These are phyloP conservation scores for Alternaria sp. DNA, from an alignment of 2,329 filamentous ascomycete species.

Conservation along the genomic window DNA sequence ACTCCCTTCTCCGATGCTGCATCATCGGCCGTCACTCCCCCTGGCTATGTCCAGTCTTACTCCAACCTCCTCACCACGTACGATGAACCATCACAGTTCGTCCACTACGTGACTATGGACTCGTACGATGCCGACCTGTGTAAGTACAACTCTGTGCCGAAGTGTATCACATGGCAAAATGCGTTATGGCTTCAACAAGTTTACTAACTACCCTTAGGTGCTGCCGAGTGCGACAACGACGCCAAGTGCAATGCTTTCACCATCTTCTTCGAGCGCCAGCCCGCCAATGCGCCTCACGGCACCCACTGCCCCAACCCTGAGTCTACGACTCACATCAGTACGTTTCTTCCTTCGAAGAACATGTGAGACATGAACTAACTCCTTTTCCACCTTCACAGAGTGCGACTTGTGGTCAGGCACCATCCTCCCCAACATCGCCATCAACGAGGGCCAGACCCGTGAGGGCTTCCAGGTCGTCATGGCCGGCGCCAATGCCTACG, in stretches of 20 bases:
- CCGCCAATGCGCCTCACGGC: constrained; percentile 9
- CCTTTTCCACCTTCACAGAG: constrained; percentile 1
- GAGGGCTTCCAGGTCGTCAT: constrained; percentile 25
- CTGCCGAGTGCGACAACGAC: constrained; percentile 10
- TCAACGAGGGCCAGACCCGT: constrained; percentile 33
- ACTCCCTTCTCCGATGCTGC: constrained; percentile 13
- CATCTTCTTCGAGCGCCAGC: constrained; percentile 29
- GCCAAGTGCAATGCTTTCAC: constrained; percentile 25
- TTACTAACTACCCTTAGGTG: neutral
- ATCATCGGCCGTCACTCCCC: constrained; percentile 15
- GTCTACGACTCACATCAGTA: constrained; percentile 30
- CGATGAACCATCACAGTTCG: constrained; percentile 11
- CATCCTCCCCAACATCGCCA: constrained; percentile 24
- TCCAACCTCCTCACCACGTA: constrained; percentile 17
- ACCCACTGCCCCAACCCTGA: constrained; percentile 18
- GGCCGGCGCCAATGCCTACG: constrained; percentile 29
- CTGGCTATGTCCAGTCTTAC: constrained; percentile 23
- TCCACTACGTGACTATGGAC: constrained; percentile 14
- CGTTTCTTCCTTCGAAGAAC: neutral
- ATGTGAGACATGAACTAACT: neutral
- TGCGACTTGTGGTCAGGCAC: constrained; percentile 32
- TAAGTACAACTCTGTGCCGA: neutral
- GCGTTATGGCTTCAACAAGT: neutral
- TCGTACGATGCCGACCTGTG: constrained; percentile 17
- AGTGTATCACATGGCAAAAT: neutral